phyloP scores from a whole-genome alignment of 2,329 filamentous ascomycete genomes.

The Cladosporium austrohemisphaericum region DNA sequence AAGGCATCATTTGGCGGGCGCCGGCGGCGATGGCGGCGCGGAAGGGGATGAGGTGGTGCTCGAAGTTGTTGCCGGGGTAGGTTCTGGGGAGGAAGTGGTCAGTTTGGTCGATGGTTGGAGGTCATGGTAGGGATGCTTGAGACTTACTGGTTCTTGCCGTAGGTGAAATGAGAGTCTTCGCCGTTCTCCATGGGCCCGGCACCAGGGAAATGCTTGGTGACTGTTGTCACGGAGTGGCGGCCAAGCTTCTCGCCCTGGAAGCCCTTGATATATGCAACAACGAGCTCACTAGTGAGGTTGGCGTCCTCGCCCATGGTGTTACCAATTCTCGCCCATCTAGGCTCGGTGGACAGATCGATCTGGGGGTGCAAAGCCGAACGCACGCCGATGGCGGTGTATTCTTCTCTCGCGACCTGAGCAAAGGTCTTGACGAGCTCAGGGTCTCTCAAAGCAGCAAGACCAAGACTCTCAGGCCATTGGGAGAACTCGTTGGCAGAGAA shows the following conservation, averaged over 20 bases:
- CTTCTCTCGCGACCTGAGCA: slow-evolving; percentile 48
- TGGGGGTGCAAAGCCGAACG: slow-evolving; percentile 50
- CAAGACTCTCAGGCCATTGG: slow-evolving; percentile 52
- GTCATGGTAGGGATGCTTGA: too few relatives aligned
- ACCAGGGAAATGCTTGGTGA: slow-evolving; percentile 55
- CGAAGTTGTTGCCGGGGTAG: slow-evolving; percentile 50
- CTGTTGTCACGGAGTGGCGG: slow-evolving; percentile 43
- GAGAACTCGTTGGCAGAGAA: slow-evolving; percentile 46
- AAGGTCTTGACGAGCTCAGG: slow-evolving; percentile 45
- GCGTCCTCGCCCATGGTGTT: slow-evolving; percentile 51
- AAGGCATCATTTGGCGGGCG: slow-evolving; percentile 52
- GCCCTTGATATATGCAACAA: slow-evolving; percentile 46
- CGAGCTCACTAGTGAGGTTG: slow-evolving; percentile 28
- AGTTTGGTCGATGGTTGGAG: neutral
- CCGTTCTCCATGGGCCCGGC: slow-evolving; percentile 49
- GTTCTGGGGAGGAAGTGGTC: slow-evolving; percentile 29
- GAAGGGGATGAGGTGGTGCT: slow-evolving; percentile 51
- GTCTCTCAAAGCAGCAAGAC: slow-evolving; percentile 48
- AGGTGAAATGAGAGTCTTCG: slow-evolving; percentile 53
- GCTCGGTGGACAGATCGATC: slow-evolving; percentile 51
- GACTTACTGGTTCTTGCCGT: slow-evolving; percentile 44
- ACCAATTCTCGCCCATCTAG: slow-evolving; percentile 48
- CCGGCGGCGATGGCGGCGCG: slow-evolving; percentile 49
- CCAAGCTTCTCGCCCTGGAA: slow-evolving; percentile 47
- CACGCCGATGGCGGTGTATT: slow-evolving; percentile 44